Evolutionary conservation across 2,329 filamentous ascomycete genomes (phyloP).

Genomic region (Ophiostoma ulmi): DNA sequence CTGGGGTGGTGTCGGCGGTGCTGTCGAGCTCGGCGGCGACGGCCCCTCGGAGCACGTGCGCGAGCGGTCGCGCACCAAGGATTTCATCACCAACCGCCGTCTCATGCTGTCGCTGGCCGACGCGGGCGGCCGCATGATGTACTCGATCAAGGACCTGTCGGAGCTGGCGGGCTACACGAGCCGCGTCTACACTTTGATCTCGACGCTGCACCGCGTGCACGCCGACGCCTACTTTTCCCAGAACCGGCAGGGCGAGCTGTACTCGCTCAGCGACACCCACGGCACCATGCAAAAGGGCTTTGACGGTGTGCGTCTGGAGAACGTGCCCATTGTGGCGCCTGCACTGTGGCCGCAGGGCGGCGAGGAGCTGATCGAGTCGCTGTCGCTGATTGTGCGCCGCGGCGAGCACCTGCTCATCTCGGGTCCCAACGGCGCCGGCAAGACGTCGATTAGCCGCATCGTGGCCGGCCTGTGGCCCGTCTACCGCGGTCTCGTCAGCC

Average conservation of each 20-base stretch:
- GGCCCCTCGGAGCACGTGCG: slow-evolving; percentile 44
- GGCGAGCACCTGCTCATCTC: slow-evolving; percentile 94
- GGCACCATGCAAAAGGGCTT: slow-evolving; percentile 93
- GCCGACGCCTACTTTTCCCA: slow-evolving; percentile 67
- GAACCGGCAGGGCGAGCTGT: slow-evolving; percentile 65
- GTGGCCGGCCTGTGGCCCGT: slow-evolving; percentile 93
- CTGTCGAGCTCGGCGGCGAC: slow-evolving; percentile 54
- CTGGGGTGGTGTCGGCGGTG: slow-evolving; percentile 80
- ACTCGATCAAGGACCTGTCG: slow-evolving; percentile 95
- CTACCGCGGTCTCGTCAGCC: slow-evolving; percentile 85
- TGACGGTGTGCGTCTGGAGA: slow-evolving; percentile 86
- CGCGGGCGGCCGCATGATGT: slow-evolving; percentile 98
- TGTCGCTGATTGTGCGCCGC: slow-evolving; percentile 82
- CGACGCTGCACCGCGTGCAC: slow-evolving; percentile 88
- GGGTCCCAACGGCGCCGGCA: slow-evolving; percentile 90
- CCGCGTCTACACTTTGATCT: slow-evolving; percentile 90
- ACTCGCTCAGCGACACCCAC: slow-evolving; percentile 84
- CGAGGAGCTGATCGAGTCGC: slow-evolving; percentile 80
- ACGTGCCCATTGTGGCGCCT: slow-evolving; percentile 88
- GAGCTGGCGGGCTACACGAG: slow-evolving; percentile 95
- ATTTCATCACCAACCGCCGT: slow-evolving; percentile 98
- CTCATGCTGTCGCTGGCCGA: slow-evolving; percentile 97
- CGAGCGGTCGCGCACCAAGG: slow-evolving; percentile 87
- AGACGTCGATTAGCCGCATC: slow-evolving; percentile 80
- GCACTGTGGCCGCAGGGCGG: slow-evolving; percentile 83